Conservation (phyloP, 140 eudicot species). For the Erigeron philadelphicus region DNA sequence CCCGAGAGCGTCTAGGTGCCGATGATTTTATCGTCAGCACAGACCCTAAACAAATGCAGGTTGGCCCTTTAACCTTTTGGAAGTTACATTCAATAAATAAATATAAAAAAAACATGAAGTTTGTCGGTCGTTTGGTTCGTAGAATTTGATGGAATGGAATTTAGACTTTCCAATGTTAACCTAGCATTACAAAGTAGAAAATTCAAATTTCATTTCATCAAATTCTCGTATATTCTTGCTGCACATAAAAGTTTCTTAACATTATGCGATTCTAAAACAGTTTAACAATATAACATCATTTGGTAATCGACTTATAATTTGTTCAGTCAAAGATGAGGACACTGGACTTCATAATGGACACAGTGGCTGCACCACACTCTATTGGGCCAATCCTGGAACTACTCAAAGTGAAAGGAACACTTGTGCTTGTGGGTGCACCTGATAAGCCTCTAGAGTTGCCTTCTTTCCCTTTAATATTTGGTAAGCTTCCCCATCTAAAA, state of each 20-base stretch:
- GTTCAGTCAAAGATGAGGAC: conserved; percentile 56
- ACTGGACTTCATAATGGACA: conserved; percentile 74
- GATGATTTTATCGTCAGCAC: conserved; percentile 74
- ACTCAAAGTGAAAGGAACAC: conserved; percentile 67
- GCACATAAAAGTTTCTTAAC: too few species aligned
- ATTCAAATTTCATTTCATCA: too few species aligned
- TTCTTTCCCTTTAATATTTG: conserved; percentile 71
- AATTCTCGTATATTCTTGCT: too few species aligned
- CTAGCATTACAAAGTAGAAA: too few species aligned
- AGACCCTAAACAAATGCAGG: conserved; percentile 65
- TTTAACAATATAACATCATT: background rate
- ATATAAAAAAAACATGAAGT: too few species aligned
- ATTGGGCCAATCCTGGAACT: conserved; percentile 76
- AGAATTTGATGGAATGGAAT: too few species aligned
- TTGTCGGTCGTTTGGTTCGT: too few species aligned
- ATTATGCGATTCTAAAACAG: too few species aligned
- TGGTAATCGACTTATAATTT: conserved; percentile 7
- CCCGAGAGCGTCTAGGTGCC: conserved; percentile 55
- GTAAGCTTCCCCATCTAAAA: conserved; percentile 25
- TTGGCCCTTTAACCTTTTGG: background rate
- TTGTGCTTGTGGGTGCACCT: conserved; percentile 85
- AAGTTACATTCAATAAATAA: too few species aligned
- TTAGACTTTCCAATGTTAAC: too few species aligned
- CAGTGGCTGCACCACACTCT: conserved; percentile 77
- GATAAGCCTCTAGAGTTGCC: conserved; percentile 92